Conservation (phyloP, 805 yeast genomes). For the Nematodospora valgi region DNA sequence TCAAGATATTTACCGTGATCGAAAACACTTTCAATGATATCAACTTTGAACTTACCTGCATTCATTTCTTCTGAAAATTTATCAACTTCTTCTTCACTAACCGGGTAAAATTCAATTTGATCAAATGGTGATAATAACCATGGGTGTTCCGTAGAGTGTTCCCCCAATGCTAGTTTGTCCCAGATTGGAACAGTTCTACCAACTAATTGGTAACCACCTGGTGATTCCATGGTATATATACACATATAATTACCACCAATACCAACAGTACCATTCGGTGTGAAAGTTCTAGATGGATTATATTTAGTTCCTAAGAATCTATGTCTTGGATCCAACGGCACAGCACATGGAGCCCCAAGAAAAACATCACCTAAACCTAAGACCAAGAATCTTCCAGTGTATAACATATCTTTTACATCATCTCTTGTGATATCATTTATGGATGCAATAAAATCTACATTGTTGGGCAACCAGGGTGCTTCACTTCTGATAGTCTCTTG, state of each 20-base stretch:
- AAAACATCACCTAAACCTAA: constrained; percentile 96
- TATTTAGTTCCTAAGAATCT: constrained; percentile 89
- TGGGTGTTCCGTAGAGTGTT: constrained; percentile 55
- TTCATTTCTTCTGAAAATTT: constrained; percentile 64
- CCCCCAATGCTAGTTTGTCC: constrained; percentile 85
- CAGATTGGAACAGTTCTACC: constrained; percentile 97
- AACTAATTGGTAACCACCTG: constrained; percentile 96
- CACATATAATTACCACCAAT: constrained; percentile 99
- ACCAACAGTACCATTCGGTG: constrained; percentile 97
- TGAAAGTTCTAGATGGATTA: constrained; percentile 93
- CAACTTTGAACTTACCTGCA: constrained; percentile 76
- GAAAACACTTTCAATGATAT: constrained; percentile 72
- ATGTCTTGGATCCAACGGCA: constrained; percentile 95
- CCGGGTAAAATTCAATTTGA: constrained; percentile 93
- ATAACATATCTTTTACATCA: constrained; percentile 78
- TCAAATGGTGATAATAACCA: constrained; percentile 93
- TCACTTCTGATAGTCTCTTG: constrained; percentile 87
- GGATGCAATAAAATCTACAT: constrained; percentile 90
- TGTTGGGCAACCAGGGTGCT: constrained; percentile 98
- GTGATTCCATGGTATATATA: constrained; percentile 96
- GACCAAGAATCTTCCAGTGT: constrained; percentile 86
- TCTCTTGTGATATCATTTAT: constrained; percentile 78
- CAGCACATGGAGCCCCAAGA: constrained; percentile 98
- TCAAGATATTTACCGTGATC: constrained; percentile 74
- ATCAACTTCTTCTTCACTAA: constrained; percentile 79